These are phyloP conservation scores for Fraxinus greggii DNA, from an alignment of 305 asterid species.

Conservation along the genomic window DNA sequence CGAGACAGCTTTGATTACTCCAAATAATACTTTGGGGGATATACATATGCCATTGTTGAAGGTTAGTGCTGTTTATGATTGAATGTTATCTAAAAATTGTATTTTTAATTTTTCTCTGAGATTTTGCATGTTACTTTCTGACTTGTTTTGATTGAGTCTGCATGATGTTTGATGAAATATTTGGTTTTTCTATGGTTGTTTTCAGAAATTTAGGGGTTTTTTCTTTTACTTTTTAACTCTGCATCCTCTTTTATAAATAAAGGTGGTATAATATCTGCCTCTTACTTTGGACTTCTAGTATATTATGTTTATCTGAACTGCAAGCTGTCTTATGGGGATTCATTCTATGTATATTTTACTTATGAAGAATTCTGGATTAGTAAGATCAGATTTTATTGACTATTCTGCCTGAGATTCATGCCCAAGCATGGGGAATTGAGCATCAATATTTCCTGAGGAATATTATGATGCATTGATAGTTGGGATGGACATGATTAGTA, in stretches of 20 bases:
- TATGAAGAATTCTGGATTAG: neutral
- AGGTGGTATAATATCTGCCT: neutral
- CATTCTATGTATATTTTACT: neutral
- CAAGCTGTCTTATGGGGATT: neutral
- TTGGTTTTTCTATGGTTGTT: neutral
- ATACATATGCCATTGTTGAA: slow-evolving; percentile 93
- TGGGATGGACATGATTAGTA: neutral
- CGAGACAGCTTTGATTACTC: slow-evolving; percentile 86
- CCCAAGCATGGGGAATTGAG: neutral
- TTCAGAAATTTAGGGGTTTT: neutral
- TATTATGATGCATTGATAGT: neutral
- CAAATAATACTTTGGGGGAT: slow-evolving; percentile 82
- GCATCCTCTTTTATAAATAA: neutral
- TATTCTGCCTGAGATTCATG: neutral
- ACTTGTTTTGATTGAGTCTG: neutral
- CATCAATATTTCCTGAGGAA: neutral
- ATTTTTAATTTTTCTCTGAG: slow-evolving; percentile 1
- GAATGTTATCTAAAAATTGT: neutral
- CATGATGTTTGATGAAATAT: neutral
- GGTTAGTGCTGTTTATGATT: slow-evolving; percentile 46
- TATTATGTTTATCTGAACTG: neutral
- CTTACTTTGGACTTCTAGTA: neutral
- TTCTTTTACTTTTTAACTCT: neutral
- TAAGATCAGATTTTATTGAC: neutral
- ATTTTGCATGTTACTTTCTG: slow-evolving; percentile 15